phyloP scores from a whole-genome alignment of 2,329 filamentous ascomycete species.

The Thielaviopsis euricoi region DNA sequence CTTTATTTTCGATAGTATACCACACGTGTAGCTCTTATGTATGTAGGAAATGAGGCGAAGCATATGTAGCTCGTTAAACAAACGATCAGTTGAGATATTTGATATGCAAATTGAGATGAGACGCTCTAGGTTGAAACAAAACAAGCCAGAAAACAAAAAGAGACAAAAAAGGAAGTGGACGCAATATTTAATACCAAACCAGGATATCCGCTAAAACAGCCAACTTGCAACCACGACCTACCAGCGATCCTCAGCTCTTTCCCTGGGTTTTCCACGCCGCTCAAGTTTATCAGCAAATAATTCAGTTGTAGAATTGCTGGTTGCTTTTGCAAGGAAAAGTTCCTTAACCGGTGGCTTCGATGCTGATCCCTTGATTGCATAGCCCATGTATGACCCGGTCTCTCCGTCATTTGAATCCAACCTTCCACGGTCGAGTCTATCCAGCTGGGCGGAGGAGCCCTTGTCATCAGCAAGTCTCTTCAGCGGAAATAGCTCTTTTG shows the following conservation, averaged over 20 bases:
- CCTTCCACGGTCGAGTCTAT: not conserved
- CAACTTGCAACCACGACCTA: not conserved
- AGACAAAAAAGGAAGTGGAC: too few relatives aligned
- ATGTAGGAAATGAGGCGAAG: too few relatives aligned
- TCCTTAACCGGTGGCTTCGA: constrained; percentile 5
- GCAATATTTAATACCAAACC: not conserved
- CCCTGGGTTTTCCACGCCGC: constrained; percentile 40
- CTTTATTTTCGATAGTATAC: too few relatives aligned
- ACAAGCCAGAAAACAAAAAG: too few relatives aligned
- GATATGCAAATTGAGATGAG: too few relatives aligned
- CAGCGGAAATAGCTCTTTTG: constrained; percentile 25
- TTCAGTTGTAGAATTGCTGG: constrained; percentile 47
- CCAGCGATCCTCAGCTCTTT: constrained; percentile 55
- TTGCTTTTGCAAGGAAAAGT: constrained; percentile 10
- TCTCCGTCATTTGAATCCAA: not conserved
- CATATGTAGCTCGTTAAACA: too few relatives aligned
- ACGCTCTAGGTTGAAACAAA: too few relatives aligned
- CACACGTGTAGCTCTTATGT: too few relatives aligned
- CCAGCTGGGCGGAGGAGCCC: constrained; percentile 10
- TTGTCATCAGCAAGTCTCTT: constrained; percentile 16
- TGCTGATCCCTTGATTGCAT: constrained; percentile 8
- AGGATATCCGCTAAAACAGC: constrained; percentile 28
- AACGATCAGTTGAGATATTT: too few relatives aligned
- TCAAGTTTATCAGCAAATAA: constrained; percentile 46
- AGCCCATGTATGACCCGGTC: not conserved